These are phyloP conservation scores for Melanogaster broomeanus DNA, from an alignment of 768 basidiomycete genomes.

Conservation along the genomic window DNA sequence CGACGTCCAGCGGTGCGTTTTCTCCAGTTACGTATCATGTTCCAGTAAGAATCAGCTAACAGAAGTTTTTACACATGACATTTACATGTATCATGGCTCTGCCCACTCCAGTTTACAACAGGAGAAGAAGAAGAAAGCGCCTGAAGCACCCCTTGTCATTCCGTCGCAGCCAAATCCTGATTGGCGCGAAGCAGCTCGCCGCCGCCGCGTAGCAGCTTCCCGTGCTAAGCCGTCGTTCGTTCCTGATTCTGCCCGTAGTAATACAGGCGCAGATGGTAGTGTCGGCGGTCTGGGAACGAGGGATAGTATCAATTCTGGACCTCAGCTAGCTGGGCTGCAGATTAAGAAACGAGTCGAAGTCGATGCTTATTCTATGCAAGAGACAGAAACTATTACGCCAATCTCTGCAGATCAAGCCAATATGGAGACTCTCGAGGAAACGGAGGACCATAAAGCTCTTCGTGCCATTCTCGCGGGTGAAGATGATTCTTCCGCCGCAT, in stretches of 20 bases:
- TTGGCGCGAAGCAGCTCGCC: constrained; percentile 82
- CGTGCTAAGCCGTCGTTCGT: constrained; percentile 48
- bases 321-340: constrained; percentile 70
- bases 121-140: constrained; percentile 44
- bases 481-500: constrained; percentile 37
- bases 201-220: constrained; percentile 38
- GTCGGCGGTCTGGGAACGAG: constrained; percentile 75
- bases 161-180: constrained; percentile 85
- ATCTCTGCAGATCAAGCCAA: constrained; percentile 15
- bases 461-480: constrained; percentile 70
- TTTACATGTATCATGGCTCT: constrained; percentile 8
- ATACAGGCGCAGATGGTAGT: constrained; percentile 67
- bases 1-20: constrained; percentile 84
- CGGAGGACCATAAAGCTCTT: constrained; percentile 80
- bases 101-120: constrained; percentile 41
- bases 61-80: constrained; percentile 39
- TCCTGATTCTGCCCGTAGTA: constrained; percentile 58
- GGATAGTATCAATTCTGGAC: constrained; percentile 78
- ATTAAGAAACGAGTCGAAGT: constrained; percentile 36
- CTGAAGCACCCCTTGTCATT: constrained; percentile 76
- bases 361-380: constrained; percentile 16
- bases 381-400: neutral
- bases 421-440: constrained; percentile 45
- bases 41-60: constrained; percentile 72
- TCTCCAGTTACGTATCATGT: neutral